Percentiles rank a stretch among this genome's conserved stretches.
These are phyloP conservation scores for Talaromyces sp. DNA, from an alignment of 2,329 filamentous ascomycete genomes.

Conservation along the genomic window DNA sequence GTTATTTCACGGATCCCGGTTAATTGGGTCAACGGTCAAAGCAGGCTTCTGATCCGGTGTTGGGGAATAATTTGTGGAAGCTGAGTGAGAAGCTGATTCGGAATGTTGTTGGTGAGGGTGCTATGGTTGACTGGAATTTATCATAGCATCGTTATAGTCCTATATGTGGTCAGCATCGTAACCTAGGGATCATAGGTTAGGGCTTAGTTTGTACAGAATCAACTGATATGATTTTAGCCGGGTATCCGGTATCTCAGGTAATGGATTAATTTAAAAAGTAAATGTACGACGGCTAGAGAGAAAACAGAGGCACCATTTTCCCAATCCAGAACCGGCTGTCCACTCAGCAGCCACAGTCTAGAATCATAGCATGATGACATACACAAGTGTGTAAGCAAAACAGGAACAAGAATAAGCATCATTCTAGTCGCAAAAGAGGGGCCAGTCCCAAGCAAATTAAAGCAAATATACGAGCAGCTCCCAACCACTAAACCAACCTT, in stretches of 20 bases:
- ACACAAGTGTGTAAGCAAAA: background rate
- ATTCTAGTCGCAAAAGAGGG: background rate
- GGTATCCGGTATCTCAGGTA: background rate
- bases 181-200: background rate
- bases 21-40: constrained; percentile 38
- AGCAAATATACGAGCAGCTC: background rate
- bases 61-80: constrained; percentile 41
- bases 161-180: background rate
- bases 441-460: background rate
- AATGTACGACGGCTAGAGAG: background rate
- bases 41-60: constrained; percentile 39
- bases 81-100: constrained; percentile 40
- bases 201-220: background rate
- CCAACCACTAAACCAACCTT: background rate
- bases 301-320: background rate
- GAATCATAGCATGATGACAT: background rate
- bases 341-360: background rate
- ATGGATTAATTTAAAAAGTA: background rate
- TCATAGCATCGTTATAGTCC: background rate
- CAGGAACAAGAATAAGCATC: background rate
- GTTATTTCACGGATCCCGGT: constrained; percentile 42
- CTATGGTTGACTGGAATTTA: constrained; percentile 1
- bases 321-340: background rate
- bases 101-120: constrained; percentile 40
- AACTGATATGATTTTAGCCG: background rate